Evolutionary conservation across 1,284 basidiomycete genomes (phyloP), one percentile per base, ranked within the genome.

Genomic region (Leccinum fallax): DNA sequence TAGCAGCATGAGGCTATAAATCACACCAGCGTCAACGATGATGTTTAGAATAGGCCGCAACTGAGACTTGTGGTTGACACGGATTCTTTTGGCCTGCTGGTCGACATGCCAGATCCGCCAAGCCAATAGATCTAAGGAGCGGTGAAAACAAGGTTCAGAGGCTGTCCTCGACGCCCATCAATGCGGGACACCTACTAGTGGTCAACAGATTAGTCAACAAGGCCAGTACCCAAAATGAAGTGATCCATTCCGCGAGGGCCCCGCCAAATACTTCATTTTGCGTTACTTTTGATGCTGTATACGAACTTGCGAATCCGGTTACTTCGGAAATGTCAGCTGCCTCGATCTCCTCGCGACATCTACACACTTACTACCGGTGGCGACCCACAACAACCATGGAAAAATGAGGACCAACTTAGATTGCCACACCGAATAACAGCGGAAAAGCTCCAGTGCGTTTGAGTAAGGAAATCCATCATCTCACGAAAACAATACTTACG

Each of bases 61-160:
- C 11, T 61, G 58, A 1, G 67, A 65, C n/a, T 30, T 52, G 34
- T 51, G 32, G n/a, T 55, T 21, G 11, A 62, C 53, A 32, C 57
- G 55, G 3, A 69, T 5, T 30, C 5, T 38, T 21, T 19, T 54
- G 1, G 54, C 30, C 28, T 55, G 63, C 13, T 6, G 54, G 48
- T 74, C 67, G 28, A 72, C 55, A 21, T 57, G 57, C 72, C 70
- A 72, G 40, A 74, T 68, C 26, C 69, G 71, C 34, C 54, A 63
- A 15, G 69, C 65, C 53, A 71, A 59, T 74, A 36, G 19, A 10
- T 61, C 21, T 40, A n/a, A 38, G 40, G 19, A n/a, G 21, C 8
- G 4, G n/a, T 53, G 15, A 9, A 28, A 52, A 52, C 10, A 52
- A n/a, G 46, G 11, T n/a, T 52, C 49, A 28, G 49, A 28, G 9